Base-by-base conservation (phyloP, 257 asterid species). In the Salvia hispanica region DNA sequence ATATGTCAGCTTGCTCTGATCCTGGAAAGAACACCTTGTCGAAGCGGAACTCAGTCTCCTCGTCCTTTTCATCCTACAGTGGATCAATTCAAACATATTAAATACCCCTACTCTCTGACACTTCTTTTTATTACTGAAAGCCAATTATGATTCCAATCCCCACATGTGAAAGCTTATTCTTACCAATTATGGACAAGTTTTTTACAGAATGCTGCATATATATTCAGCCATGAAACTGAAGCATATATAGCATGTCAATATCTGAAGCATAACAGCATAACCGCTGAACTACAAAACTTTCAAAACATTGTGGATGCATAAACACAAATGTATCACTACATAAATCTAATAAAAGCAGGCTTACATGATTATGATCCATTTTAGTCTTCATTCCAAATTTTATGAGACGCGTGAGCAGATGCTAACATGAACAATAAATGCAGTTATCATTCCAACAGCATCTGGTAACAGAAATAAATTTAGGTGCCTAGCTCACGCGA, bases 11-110 rank as follows among this genome's bases (percentile, higher is more conserved):
- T 77, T 88, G 97, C 66, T 80, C 85, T 12, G 96, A 83, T 73
- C 95, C 95, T 62, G 85, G 90, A 79, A 76, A 86, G 82, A 90
- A 90, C 58, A 88, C 96, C 76, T 80, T 80, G 67, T 90, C 96
- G 16, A 90, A 88, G 66, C 58, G 80, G 66, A 90, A 88, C 62
- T 85, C 86, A 9, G 68, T 66, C 68, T 90, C 96, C 69, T 86
- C 95, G 67, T 84, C 89, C 79, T 89, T 90, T 63, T 86, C 95
- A 67, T 86, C 96, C 97, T 90, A 64, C 54, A 67, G 76, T 36
- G 54, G 45, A 66, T 66, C 31, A 25, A 15, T 28, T 59, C 37
- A 50, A 36, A 59, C 62, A 8, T 28, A 52, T 50, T 48, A 33
- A 43, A 15, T 53, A 34, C 37, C 42, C 34, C 33, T 14, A 21